phyloP scores from a whole-genome alignment of 2,329 filamentous ascomycete species.

The Magnaporthiopsis poae region DNA sequence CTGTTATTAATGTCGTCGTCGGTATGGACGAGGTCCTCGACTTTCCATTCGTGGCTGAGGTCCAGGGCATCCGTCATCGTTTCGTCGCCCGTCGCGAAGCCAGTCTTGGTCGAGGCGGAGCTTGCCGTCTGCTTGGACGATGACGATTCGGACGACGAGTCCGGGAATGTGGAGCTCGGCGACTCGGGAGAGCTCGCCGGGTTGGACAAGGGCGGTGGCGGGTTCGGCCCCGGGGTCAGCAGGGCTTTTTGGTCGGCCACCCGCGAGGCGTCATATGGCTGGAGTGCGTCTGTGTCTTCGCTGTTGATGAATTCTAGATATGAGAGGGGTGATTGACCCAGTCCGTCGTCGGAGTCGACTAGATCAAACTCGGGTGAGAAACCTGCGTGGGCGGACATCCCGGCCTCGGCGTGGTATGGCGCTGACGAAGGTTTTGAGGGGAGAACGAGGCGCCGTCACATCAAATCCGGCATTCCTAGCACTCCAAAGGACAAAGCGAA shows the following conservation, averaged over 20 bases:
- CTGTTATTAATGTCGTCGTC: constrained; percentile 24
- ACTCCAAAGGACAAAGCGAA: not conserved
- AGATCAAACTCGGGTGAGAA: constrained; percentile 8
- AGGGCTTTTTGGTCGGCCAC: constrained; percentile 4
- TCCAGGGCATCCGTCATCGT: constrained; percentile 34
- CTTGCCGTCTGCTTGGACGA: constrained; percentile 38
- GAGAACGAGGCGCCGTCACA: not conserved
- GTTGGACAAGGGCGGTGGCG: constrained; percentile 5
- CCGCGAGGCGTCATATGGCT: constrained; percentile 5
- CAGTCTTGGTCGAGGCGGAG: constrained; percentile 35
- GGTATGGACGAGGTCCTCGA: constrained; percentile 26
- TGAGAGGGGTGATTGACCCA: not conserved
- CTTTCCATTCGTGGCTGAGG: constrained; percentile 34
- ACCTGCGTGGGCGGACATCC: constrained; percentile 8
- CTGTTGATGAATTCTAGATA: constrained; percentile 8
- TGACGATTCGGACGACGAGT: constrained; percentile 7
- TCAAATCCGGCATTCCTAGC: not conserved
- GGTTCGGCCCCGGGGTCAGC: constrained; percentile 4
- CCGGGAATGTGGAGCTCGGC: constrained; percentile 4
- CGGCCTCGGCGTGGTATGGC: not conserved
- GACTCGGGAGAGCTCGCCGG: constrained; percentile 9
- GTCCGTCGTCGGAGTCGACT: constrained; percentile 8
- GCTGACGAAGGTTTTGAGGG: not conserved
- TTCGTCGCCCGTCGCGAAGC: constrained; percentile 29
- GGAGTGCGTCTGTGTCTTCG: constrained; percentile 6